Percentiles rank a stretch among this genome's conserved stretches.
Conservation (phyloP, 148 eudicot species). For the Rhododendron kiyosumense region DNA sequence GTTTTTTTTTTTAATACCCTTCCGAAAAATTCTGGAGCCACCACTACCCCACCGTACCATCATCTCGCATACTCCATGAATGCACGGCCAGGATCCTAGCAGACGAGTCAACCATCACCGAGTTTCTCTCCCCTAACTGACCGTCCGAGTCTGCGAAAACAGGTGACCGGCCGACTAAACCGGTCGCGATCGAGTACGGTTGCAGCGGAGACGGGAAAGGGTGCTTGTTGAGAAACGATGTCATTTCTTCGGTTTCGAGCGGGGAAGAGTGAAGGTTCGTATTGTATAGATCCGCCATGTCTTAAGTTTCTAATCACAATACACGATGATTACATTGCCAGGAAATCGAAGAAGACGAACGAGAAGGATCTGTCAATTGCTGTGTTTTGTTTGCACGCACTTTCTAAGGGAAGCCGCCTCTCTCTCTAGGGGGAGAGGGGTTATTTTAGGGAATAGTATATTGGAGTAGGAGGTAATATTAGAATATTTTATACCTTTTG, state of each 20-base stretch:
- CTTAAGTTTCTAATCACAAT: neutral
- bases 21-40: too few species aligned
- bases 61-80: slow-evolving; percentile 8
- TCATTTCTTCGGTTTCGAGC: slow-evolving; percentile 59
- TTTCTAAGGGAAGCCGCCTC: neutral
- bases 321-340: neutral
- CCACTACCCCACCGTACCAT: neutral
- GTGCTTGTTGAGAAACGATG: slow-evolving; percentile 41
- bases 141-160: slow-evolving; percentile 9
- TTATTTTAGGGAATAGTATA: too few species aligned
- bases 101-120: slow-evolving; percentile 8
- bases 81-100: slow-evolving; percentile 20
- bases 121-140: neutral
- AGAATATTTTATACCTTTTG: too few species aligned
- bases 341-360: neutral
- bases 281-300: slow-evolving; percentile 44
- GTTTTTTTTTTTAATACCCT: too few species aligned
- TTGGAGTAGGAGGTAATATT: too few species aligned
- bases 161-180: slow-evolving; percentile 15
- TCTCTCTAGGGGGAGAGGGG: neutral
- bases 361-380: neutral
- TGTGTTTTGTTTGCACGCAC: neutral
- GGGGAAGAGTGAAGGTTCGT: slow-evolving; percentile 14
- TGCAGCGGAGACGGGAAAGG: neutral
- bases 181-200: neutral